A percentile compares a stretch with the other conserved stretches of the same genome.
These are phyloP conservation scores for Xylaria sp. DNA, from an alignment of 2,329 filamentous ascomycete genomes.

Conservation along the genomic window DNA sequence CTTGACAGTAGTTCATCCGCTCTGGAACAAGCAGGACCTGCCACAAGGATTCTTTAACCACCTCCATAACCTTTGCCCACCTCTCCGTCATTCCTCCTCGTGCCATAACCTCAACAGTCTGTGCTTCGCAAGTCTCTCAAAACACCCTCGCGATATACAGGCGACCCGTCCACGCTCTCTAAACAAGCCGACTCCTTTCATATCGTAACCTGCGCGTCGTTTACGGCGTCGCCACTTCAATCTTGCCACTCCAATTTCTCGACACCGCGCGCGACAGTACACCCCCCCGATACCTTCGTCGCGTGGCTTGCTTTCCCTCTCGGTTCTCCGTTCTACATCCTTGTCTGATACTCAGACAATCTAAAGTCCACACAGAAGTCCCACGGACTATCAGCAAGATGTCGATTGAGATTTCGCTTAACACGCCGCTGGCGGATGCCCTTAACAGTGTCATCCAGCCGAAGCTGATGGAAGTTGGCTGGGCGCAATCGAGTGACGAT, in stretches of 20 bases:
- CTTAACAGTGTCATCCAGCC: slow-evolving; percentile 86
- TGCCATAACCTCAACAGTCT: slow-evolving; percentile 12
- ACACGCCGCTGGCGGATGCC: slow-evolving; percentile 85
- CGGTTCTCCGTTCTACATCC: slow-evolving; percentile 2
- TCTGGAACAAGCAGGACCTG: slow-evolving; percentile 23
- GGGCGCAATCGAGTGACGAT: slow-evolving; percentile 77
- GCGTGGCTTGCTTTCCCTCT: slow-evolving; percentile 13
- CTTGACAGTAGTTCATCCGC: slow-evolving; percentile 20
- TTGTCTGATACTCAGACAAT: not conserved
- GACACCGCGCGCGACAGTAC: slow-evolving; percentile 21
- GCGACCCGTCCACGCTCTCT: slow-evolving; percentile 6
- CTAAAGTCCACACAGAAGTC: not conserved
- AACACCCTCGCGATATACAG: not conserved
- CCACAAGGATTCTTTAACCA: slow-evolving; percentile 40
- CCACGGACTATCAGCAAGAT: slow-evolving; percentile 61
- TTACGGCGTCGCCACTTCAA: slow-evolving; percentile 35
- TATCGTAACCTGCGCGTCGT: slow-evolving; percentile 31
- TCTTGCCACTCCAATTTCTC: slow-evolving; percentile 17
- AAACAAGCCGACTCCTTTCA: slow-evolving; percentile 8
- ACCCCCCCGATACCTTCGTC: slow-evolving; percentile 12
- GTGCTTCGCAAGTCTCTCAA: not conserved
- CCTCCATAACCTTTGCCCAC: slow-evolving; percentile 31
- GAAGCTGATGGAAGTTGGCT: slow-evolving; percentile 92
- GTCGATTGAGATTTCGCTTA: slow-evolving; percentile 79
- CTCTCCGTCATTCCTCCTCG: slow-evolving; percentile 30